Base-by-base conservation (phyloP, 2,329 filamentous ascomycete genomes). In the Colletotrichum sp. region DNA sequence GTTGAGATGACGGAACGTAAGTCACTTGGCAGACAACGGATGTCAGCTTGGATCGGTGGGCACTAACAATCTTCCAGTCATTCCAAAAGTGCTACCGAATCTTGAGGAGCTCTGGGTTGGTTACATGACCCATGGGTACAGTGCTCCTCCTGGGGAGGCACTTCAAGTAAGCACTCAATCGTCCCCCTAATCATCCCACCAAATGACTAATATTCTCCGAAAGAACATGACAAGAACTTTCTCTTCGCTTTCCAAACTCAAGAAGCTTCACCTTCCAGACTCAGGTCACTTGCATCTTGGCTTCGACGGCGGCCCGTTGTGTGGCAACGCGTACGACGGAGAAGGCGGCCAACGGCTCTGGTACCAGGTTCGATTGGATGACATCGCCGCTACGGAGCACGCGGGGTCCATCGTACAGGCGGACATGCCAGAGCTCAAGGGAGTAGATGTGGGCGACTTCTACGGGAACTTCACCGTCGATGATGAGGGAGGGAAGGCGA, bases 261-360 rank as follows among this genome's bases (percentile, higher is more conserved):
- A 38, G 11, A 38, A 8, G 3, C 70, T 73, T 9, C 21, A 73
- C 5, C 59, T 73, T 8, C 59, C 51, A 13, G 6, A 2, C 18
- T 43, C 70, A 3, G 34, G 8, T 1, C 2, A 70, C 5, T 36
- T 70, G n/a, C 6, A 59, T 1, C 54, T 70, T 2, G 59, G 66
- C 47, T 61, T 59, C 8, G 58, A 65, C 12, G 34, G 58, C 5
- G 61, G 61, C 3, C 54, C 54, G 2, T 15, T 2, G 54, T 61
- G 71, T 11, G 71, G 54, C 8, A 66, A 70, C 67, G 29, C 16
- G 4, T 62, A 62, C 33, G n/a, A 51, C 15, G 31, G 36, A 6
- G 24, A 15, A 6, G 33, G 12, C 5, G 61, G 54, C 1, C 18
- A 6, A 6, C 7, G 5, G n/a, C 12, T 36, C 12, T 55, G 62